Evolutionary conservation across 2,329 filamentous ascomycete genomes (phyloP).

Genomic region (Epichloe festucae): DNA sequence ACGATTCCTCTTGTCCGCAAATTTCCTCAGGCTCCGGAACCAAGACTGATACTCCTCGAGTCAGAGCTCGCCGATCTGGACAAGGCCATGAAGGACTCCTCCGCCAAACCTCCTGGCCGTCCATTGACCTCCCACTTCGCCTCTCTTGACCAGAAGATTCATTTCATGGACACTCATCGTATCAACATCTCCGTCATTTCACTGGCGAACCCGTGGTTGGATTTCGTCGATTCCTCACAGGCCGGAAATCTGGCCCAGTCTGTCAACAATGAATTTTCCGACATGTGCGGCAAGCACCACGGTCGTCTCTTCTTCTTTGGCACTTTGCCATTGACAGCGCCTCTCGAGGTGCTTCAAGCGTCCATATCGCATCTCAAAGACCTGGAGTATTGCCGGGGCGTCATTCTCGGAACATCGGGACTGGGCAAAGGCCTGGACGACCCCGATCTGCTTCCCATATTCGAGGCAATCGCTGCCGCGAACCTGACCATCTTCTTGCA

Average conservation of each 20-base stretch:
- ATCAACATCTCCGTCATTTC: constrained; percentile 80
- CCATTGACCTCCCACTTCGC: constrained; percentile 77
- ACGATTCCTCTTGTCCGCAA: constrained; percentile 59
- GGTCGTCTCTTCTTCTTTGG: constrained; percentile 73
- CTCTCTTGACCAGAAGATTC: constrained; percentile 64
- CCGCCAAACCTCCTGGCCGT: constrained; percentile 54
- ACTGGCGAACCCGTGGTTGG: constrained; percentile 87
- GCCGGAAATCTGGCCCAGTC: constrained; percentile 48
- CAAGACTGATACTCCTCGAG: constrained; percentile 53
- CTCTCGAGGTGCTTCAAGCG: constrained; percentile 44
- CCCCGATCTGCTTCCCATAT: constrained; percentile 55
- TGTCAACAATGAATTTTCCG: constrained; percentile 68
- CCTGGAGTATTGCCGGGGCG: constrained; percentile 62
- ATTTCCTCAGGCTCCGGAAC: constrained; percentile 42
- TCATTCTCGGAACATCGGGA: constrained; percentile 78
- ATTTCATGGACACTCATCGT: constrained; percentile 75
- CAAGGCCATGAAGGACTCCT: constrained; percentile 39
- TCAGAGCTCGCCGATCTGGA: constrained; percentile 33
- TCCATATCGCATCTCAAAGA: constrained; percentile 50
- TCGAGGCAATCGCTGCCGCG: constrained; percentile 52
- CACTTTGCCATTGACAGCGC: constrained; percentile 63
- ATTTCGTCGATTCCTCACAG: constrained; percentile 55
- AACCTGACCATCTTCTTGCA: constrained; percentile 67
- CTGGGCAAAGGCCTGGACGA: constrained; percentile 75
- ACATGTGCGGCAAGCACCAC: constrained; percentile 52